These are phyloP conservation scores for Saccharomycopsis sp. DNA, from an alignment of 805 yeast species.

Conservation along the genomic window DNA sequence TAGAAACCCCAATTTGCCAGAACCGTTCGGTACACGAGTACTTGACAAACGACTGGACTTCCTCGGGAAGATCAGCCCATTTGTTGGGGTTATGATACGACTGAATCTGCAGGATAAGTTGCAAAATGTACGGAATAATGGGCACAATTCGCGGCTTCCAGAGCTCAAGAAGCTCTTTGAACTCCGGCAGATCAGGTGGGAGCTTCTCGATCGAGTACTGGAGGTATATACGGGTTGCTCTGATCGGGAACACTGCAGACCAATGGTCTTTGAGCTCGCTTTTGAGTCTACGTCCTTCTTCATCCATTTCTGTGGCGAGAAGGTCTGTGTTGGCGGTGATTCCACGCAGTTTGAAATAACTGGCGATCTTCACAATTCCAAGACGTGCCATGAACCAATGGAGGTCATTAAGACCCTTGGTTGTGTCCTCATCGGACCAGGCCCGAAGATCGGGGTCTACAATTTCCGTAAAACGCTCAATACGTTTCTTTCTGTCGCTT, in stretches of 20 bases:
- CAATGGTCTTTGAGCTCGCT: conserved; percentile 80
- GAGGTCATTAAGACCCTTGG: conserved; percentile 79
- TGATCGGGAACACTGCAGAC: conserved; percentile 89
- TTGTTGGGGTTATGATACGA: conserved; percentile 91
- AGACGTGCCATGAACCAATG: conserved; percentile 98
- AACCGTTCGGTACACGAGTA: conserved; percentile 88
- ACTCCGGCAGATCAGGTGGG: conserved; percentile 71
- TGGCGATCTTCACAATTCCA: conserved; percentile 90
- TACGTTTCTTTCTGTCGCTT: conserved; percentile 46
- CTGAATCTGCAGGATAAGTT: conserved; percentile 82
- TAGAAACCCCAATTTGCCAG: conserved; percentile 98
- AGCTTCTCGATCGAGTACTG: conserved; percentile 94
- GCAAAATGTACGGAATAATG: conserved; percentile 83
- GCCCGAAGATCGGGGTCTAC: conserved; percentile 91
- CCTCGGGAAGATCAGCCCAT: conserved; percentile 81
- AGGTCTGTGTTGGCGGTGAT: conserved; percentile 73
- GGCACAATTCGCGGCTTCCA: conserved; percentile 96
- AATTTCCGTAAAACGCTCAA: conserved; percentile 69
- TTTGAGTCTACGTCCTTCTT: conserved; percentile 70
- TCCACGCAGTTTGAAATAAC: conserved; percentile 76
- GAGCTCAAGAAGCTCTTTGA: conserved; percentile 52
- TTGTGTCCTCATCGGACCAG: conserved; percentile 90
- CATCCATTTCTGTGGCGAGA: conserved; percentile 80
- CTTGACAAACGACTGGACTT: conserved; percentile 87
- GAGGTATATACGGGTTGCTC: conserved; percentile 90